phyloP scores from a whole-genome alignment of 129 eudicot species.

The Gnaphalium uliginosum region DNA sequence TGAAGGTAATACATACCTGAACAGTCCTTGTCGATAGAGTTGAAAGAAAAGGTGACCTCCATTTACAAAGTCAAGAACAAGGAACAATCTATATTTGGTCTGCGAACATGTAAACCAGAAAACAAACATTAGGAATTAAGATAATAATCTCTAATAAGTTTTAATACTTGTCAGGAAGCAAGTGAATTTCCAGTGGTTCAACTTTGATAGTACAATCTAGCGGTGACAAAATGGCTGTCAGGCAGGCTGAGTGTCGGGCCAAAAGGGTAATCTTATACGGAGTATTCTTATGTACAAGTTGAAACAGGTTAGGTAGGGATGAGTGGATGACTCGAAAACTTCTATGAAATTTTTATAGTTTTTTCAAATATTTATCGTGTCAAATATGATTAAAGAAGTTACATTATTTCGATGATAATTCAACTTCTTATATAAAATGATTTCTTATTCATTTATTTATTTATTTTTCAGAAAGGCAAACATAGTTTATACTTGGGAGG shows the following conservation, averaged over 20 bases:
- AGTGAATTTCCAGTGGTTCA: slow-evolving; percentile 5
- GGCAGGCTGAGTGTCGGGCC: not conserved
- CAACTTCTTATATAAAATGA: not conserved
- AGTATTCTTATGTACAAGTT: not conserved
- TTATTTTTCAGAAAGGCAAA: not conserved
- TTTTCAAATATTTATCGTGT: not conserved
- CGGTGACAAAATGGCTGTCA: not conserved
- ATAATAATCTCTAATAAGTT: not conserved
- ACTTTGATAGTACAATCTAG: not conserved
- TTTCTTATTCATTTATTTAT: not conserved
- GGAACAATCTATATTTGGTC: slow-evolving; percentile 74
- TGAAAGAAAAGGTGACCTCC: slow-evolving; percentile 93
- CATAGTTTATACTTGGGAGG: not conserved
- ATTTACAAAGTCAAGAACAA: slow-evolving; percentile 78
- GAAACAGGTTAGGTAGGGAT: not conserved
- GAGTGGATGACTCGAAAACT: not conserved
- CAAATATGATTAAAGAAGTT: not conserved
- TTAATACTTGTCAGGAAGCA: slow-evolving; percentile 4
- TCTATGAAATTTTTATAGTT: not conserved
- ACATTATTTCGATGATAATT: not conserved
- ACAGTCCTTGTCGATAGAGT: slow-evolving; percentile 75
- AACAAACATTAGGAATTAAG: slow-evolving; percentile 7
- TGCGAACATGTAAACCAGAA: slow-evolving; percentile 34
- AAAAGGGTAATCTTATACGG: too few species aligned
- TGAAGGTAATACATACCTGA: slow-evolving; percentile 53